A percentile compares a stretch with the other conserved stretches of the same genome.
Evolutionary conservation across 2,329 filamentous ascomycete genomes (phyloP).

Genomic region (Aaosphaeria arxii): DNA sequence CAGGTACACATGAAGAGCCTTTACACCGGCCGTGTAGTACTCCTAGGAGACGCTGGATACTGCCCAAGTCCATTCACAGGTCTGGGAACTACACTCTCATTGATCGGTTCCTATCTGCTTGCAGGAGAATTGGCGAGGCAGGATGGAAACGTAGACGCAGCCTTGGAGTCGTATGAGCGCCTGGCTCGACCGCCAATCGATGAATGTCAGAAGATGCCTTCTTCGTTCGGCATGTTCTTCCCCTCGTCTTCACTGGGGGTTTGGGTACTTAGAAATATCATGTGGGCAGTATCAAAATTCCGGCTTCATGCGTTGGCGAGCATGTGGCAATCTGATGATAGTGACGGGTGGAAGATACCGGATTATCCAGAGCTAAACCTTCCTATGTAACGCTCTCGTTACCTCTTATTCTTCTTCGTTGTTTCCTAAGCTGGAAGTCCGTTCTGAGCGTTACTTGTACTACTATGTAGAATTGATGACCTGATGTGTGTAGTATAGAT

Average conservation of each 20-base stretch:
- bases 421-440: no score
- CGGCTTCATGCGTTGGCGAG: conserved; percentile 33
- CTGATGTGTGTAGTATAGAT: no score
- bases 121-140: conserved; percentile 12
- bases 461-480: no score
- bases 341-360: not conserved
- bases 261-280: conserved; percentile 25
- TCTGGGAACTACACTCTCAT: conserved; percentile 49
- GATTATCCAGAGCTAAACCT: conserved; percentile 1
- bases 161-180: conserved; percentile 20
- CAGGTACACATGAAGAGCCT: conserved; percentile 45
- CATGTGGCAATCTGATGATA: conserved; percentile 10
- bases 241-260: conserved; percentile 32
- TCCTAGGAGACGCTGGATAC: conserved; percentile 54
- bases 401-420: no score
- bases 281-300: conserved; percentile 30
- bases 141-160: conserved; percentile 9
- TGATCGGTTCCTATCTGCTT: conserved; percentile 33
- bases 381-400: not conserved
- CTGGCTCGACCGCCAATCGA: conserved; percentile 14
- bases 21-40: conserved; percentile 46
- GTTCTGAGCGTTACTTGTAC: no score
- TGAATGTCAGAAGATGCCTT: conserved; percentile 14
- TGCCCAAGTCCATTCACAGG: conserved; percentile 48
- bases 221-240: conserved; percentile 8